Base-by-base conservation (phyloP, 192 early-diverging fungal genomes). In the Entomortierella beljakovae region DNA sequence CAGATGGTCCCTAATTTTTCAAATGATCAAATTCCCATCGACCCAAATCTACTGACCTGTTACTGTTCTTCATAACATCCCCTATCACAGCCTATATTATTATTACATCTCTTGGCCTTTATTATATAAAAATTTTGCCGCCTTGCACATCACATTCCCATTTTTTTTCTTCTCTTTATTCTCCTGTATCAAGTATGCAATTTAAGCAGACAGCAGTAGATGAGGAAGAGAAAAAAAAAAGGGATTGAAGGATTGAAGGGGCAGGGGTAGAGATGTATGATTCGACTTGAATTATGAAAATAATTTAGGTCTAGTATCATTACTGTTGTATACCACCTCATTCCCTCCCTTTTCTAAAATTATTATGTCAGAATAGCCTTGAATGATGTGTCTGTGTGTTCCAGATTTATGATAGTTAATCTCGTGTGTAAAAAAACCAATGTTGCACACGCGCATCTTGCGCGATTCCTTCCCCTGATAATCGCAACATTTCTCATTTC, bases 11-110 rank as follows among this genome's bases (percentile, higher is more conserved):
- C 38, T 38, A 20, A 46, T 46, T 54, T 64, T 55, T 55, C 28
- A 53, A 53, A 53, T 61, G 60, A 61, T 61, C 60, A 61, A 61
- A 49, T 51, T 64, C 61, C 61, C 61, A 64, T 26, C 61, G 49
- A 64, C 33, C 22, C 61, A 38, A n/a, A 49, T 9, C 29, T 23
- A 48, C 13, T 26, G 26, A 3, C 42, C 37, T 0, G 34, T 26
- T 28, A 5, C 15, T 35, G n/a, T 43, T 20, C 9, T 10, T 2
- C 26, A 33, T 35, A 29, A 22, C 50, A 26, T 48, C 51, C 16
- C 0, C 51, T 10, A 29, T 25, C 23, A 16, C 11, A 13, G 20
- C 31, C 28, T 64, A 9, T 34, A 28, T 48, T 16, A 35, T 48
- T 26, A 20, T 22, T 16, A 20, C 43, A 33, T 28, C 37, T 46